A percentile compares a stretch with the other conserved stretches of the same genome.
Evolutionary conservation across 164 flowering plant genomes (phyloP).

Genomic region (Tinospora cordifolia): DNA sequence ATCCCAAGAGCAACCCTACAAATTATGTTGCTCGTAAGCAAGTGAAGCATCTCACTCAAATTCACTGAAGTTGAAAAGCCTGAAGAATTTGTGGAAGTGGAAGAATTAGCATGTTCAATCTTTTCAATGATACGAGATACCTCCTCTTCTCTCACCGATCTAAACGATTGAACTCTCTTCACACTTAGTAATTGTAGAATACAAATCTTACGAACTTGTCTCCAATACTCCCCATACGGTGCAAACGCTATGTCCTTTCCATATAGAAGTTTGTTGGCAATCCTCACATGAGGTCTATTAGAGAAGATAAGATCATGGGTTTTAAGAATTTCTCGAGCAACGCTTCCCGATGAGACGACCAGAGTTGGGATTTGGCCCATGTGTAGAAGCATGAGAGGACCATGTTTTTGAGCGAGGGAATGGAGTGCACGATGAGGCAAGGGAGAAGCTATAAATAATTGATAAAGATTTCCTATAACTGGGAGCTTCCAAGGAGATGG

Average conservation of each 20-base stretch:
- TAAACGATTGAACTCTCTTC: conserved; percentile 8
- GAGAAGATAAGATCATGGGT: conserved; percentile 21
- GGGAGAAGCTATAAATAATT: conserved; percentile 9
- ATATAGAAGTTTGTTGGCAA: conserved; percentile 8
- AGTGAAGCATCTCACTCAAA: no score
- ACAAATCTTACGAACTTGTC: conserved; percentile 2
- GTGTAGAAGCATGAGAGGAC: conserved; percentile 23
- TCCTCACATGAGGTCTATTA: conserved; percentile 10
- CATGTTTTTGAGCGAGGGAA: conserved; percentile 13
- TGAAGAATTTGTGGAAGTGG: no score
- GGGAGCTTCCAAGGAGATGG: conserved; percentile 45
- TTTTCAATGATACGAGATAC: background rate
- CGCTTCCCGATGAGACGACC: conserved; percentile 22
- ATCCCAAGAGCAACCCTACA: no score
- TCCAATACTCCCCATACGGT: conserved; percentile 10
- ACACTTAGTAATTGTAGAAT: conserved; percentile 4
- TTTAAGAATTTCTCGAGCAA: conserved; percentile 22
- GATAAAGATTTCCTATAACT: conserved; percentile 44
- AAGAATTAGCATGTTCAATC: no score
- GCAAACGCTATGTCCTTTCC: conserved; percentile 15
- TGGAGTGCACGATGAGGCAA: conserved; percentile 19
- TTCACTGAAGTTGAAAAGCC: no score
- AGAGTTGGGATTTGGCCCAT: conserved; percentile 8
- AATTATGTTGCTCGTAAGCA: no score
- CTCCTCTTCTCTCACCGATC: conserved; percentile 18